Evolutionary conservation across 768 basidiomycete species (phyloP).

Genomic region (Hemileccinum impolitum): DNA sequence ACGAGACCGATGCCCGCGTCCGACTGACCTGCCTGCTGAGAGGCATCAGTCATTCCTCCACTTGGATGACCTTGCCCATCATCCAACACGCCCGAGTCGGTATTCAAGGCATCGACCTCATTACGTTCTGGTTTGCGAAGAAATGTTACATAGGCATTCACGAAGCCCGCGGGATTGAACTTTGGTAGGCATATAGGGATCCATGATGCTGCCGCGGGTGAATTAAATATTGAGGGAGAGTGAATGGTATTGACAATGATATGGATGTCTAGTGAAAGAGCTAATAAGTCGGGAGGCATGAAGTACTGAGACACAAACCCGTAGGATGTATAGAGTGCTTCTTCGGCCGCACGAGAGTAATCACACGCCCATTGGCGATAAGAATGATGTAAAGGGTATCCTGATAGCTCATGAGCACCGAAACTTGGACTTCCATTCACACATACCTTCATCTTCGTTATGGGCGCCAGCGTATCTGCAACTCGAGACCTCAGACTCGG

Average conservation of each 20-base stretch:
- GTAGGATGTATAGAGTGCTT: conserved; percentile 96
- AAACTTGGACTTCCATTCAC: not conserved
- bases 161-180: conserved; percentile 85
- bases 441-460: conserved; percentile 71
- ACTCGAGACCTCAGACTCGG: conserved; percentile 62
- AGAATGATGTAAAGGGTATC: conserved; percentile 91
- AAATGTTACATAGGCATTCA: conserved; percentile 87
- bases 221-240: conserved; percentile 73
- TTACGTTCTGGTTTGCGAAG: conserved; percentile 40
- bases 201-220: conserved; percentile 84
- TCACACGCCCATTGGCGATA: conserved; percentile 70
- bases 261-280: conserved; percentile 63
- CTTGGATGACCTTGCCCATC: conserved; percentile 4
- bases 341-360: conserved; percentile 84
- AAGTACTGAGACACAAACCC: conserved; percentile 42
- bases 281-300: not conserved
- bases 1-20: conserved; percentile 59
- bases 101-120: conserved; percentile 1
- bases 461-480: conserved; percentile 80
- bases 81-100: not conserved
- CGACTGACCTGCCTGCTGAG: conserved; percentile 16
- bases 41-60: not conserved
- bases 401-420: conserved; percentile 35
- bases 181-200: conserved; percentile 95
- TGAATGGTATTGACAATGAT: conserved; percentile 89